These are phyloP conservation scores for Candida michaelii DNA, from an alignment of 805 yeast genomes.

Conservation along the genomic window DNA sequence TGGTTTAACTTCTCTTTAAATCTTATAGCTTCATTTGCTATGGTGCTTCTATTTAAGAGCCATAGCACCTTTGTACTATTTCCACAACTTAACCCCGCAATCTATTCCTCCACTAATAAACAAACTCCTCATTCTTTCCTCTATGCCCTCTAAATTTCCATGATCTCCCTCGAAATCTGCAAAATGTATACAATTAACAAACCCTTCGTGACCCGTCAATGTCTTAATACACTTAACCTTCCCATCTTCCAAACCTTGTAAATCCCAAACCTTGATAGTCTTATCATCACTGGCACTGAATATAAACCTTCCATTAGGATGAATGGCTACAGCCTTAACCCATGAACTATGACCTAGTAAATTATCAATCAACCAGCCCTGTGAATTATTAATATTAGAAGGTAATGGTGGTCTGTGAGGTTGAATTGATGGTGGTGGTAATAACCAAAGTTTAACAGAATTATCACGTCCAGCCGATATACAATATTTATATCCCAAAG, in stretches of 20 bases:
- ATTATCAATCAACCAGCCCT: slow-evolving; percentile 57
- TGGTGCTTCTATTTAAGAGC: too few species aligned
- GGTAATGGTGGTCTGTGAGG: slow-evolving; percentile 60
- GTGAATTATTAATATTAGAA: slow-evolving; percentile 48
- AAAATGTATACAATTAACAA: slow-evolving; percentile 62
- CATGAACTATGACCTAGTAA: slow-evolving; percentile 81
- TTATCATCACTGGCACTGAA: slow-evolving; percentile 80
- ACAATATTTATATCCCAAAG: slow-evolving; percentile 66
- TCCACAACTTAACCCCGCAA: slow-evolving; percentile 56
- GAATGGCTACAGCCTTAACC: slow-evolving; percentile 70
- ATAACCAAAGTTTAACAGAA: slow-evolving; percentile 68
- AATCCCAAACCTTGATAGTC: slow-evolving; percentile 75
- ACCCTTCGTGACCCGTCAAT: slow-evolving; percentile 69
- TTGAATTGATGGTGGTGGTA: slow-evolving; percentile 63
- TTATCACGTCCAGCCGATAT: slow-evolving; percentile 82
- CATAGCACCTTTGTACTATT: slow-evolving; percentile 9
- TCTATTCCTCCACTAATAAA: slow-evolving; percentile 67
- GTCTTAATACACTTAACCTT: slow-evolving; percentile 47
- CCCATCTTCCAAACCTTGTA: slow-evolving; percentile 42
- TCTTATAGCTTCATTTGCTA: too few species aligned
- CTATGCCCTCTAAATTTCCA: slow-evolving; percentile 31
- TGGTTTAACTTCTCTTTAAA: too few species aligned
- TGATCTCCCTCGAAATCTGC: slow-evolving; percentile 43
- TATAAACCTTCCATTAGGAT: slow-evolving; percentile 72
- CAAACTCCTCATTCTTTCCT: slow-evolving; percentile 57